These are phyloP conservation scores for Bolboschoenoplectus hybrid DNA, from an alignment of 202 grass and related monocot genomes.

Conservation along the genomic window DNA sequence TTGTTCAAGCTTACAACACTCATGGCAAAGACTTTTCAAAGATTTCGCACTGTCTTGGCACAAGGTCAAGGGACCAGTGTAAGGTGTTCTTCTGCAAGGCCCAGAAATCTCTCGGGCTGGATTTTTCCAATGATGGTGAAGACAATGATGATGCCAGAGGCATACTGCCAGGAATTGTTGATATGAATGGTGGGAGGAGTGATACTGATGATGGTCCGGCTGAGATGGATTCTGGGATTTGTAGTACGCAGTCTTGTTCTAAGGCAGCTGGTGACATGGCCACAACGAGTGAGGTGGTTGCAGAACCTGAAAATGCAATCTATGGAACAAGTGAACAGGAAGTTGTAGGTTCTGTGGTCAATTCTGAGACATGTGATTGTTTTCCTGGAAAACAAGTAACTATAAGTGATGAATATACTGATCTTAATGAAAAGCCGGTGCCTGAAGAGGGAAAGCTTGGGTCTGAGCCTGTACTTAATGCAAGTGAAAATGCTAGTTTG, in stretches of 20 bases:
- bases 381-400: slow-evolving; percentile 37
- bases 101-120: slow-evolving; percentile 49
- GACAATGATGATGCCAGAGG: slow-evolving; percentile 5
- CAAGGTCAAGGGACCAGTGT: slow-evolving; percentile 56
- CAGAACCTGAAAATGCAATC: slow-evolving; percentile 27
- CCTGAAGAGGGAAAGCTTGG: slow-evolving; percentile 29
- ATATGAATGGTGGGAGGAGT: slow-evolving; percentile 43
- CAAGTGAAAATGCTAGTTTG: slow-evolving; percentile 28
- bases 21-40: slow-evolving; percentile 54
- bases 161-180: background rate
- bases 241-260: slow-evolving; percentile 55
- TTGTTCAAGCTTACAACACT: slow-evolving; percentile 48
- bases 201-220: slow-evolving; percentile 49
- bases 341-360: slow-evolving; percentile 20
- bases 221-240: slow-evolving; percentile 56
- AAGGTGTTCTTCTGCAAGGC: slow-evolving; percentile 61
- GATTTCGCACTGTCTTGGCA: slow-evolving; percentile 43
- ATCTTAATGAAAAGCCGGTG: slow-evolving; percentile 41
- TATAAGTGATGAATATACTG: slow-evolving; percentile 25
- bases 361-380: slow-evolving; percentile 33
- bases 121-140: slow-evolving; percentile 28
- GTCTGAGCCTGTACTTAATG: slow-evolving; percentile 7
- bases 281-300: slow-evolving; percentile 35
- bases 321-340: slow-evolving; percentile 39
- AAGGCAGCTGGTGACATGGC: slow-evolving; percentile 42